Percentiles rank a stretch among this genome's conserved stretches.
phyloP scores from a whole-genome alignment of 1,139 yeast species.

The Lodderomyces orthopsilosis region DNA sequence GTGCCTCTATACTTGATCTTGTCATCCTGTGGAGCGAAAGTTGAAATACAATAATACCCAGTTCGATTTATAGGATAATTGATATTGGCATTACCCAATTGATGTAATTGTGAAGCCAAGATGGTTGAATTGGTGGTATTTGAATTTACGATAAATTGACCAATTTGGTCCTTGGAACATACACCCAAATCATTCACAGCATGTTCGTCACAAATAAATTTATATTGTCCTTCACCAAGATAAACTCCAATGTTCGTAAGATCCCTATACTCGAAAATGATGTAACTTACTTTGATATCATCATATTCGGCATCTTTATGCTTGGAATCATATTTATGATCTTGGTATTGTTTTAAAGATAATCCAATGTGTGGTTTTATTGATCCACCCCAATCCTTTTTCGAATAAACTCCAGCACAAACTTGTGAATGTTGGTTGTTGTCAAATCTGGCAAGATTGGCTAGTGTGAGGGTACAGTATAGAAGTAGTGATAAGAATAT shows the following conservation, averaged over 20 bases:
- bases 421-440: conserved; percentile 51
- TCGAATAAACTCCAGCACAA: conserved; percentile 89
- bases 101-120: conserved; percentile 52
- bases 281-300: conserved; percentile 55
- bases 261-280: conserved; percentile 83
- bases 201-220: conserved; percentile 72
- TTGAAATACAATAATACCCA: conserved; percentile 90
- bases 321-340: conserved; percentile 33
- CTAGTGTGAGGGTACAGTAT: conserved; percentile 18
- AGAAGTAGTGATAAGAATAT: background rate
- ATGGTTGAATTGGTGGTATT: conserved; percentile 52
- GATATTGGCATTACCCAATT: conserved; percentile 58
- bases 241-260: conserved; percentile 61
- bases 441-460: conserved; percentile 51
- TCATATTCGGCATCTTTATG: conserved; percentile 21
- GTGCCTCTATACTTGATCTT: conserved; percentile 54
- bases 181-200: conserved; percentile 55
- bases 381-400: conserved; percentile 84
- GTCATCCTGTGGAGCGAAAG: conserved; percentile 43
- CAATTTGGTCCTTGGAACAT: conserved; percentile 56
- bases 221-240: conserved; percentile 30
- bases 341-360: conserved; percentile 34
- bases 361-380: conserved; percentile 60
- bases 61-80: conserved; percentile 68
- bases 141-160: conserved; percentile 57